Evolutionary conservation across 1,284 basidiomycete genomes (phyloP).

Genomic region (Ceratobasidium sp.): DNA sequence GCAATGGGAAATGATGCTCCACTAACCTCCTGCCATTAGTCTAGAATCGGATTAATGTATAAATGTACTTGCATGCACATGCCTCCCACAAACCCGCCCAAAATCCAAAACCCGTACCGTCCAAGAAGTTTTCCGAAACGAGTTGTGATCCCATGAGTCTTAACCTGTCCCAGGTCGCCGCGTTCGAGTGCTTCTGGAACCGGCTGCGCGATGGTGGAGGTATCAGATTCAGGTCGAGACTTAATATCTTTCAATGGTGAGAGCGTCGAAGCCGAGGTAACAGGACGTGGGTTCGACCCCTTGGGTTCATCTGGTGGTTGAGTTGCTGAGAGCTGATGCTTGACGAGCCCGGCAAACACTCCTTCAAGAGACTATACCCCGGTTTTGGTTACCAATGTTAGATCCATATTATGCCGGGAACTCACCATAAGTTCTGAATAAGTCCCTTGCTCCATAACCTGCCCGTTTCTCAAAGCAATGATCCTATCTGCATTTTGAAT

Average conservation of each 20-base stretch:
- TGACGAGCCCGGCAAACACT: slow-evolving; percentile 3
- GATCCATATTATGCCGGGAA: background rate
- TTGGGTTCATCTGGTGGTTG: too few relatives aligned
- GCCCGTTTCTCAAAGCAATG: slow-evolving; percentile 54
- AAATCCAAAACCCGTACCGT: background rate
- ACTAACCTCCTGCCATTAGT: too few relatives aligned
- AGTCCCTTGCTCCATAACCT: slow-evolving; percentile 51
- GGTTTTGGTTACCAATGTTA: too few relatives aligned
- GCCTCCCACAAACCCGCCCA: background rate
- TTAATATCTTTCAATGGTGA: too few relatives aligned
- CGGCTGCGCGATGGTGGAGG: too few relatives aligned
- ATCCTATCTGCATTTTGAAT: slow-evolving; percentile 59
- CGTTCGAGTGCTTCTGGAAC: too few relatives aligned
- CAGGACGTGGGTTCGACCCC: too few relatives aligned
- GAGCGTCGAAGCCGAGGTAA: too few relatives aligned
- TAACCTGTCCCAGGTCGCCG: background rate
- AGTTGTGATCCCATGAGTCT: too few relatives aligned
- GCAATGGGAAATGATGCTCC: slow-evolving; percentile 51
- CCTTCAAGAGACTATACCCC: slow-evolving; percentile 2
- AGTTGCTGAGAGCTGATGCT: background rate
- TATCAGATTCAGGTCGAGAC: too few relatives aligned
- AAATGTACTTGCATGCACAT: slow-evolving; percentile 8
- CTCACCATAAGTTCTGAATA: slow-evolving; percentile 49
- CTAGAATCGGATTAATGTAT: too few relatives aligned
- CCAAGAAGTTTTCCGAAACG: background rate